phyloP scores from a whole-genome alignment of 768 basidiomycete genomes.

The Phallus indusiatus region DNA sequence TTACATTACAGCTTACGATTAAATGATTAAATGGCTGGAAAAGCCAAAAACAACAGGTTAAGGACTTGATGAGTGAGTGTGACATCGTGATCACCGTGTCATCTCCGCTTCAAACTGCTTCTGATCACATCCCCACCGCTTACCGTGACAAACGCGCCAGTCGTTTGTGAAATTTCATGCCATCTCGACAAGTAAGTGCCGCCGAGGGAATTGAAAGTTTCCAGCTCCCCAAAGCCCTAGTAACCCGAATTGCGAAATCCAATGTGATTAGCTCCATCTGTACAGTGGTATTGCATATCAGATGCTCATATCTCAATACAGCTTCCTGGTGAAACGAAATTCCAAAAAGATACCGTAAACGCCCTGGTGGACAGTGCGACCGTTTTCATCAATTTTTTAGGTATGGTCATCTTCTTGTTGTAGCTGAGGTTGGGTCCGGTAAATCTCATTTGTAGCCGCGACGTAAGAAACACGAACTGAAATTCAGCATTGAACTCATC shows the following conservation, averaged over 20 bases:
- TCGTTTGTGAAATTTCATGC: too few relatives aligned
- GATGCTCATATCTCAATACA: slow-evolving; percentile 8
- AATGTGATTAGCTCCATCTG: too few relatives aligned
- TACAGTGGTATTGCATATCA: not conserved
- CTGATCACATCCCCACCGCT: too few relatives aligned
- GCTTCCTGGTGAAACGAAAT: slow-evolving; percentile 30
- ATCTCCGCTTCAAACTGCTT: too few relatives aligned
- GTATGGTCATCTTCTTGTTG: slow-evolving; percentile 14
- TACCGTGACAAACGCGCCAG: too few relatives aligned
- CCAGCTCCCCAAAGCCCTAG: slow-evolving; percentile 28
- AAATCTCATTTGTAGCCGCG: slow-evolving; percentile 18
- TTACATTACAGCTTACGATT: too few relatives aligned
- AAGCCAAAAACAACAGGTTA: too few relatives aligned
- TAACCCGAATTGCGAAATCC: slow-evolving; percentile 27
- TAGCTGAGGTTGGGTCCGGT: not conserved
- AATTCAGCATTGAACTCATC: too few relatives aligned
- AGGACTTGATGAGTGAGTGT: too few relatives aligned
- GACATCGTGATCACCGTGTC: too few relatives aligned
- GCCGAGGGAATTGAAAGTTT: slow-evolving; percentile 24
- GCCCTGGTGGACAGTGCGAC: slow-evolving; percentile 31
- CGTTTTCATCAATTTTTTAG: slow-evolving; percentile 37
- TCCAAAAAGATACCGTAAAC: slow-evolving; percentile 32
- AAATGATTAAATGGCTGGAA: too few relatives aligned
- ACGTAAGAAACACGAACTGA: slow-evolving; percentile 17
- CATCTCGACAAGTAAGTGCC: slow-evolving; percentile 21